Evolutionary conservation across 441 rosid species (phyloP).

Genomic region (Erysimum cheiri): DNA sequence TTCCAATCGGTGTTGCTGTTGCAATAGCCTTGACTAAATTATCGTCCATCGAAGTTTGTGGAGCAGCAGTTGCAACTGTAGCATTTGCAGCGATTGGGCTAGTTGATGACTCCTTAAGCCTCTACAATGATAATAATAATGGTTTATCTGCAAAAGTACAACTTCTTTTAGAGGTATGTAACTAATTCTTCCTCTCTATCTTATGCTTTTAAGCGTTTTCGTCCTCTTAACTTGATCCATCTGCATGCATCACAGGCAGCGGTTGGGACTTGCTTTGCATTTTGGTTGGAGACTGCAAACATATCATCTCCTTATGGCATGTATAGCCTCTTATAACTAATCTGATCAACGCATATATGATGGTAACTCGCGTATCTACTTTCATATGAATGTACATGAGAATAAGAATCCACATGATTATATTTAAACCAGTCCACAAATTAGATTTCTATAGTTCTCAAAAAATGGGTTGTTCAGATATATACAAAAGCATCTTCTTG

Average conservation of each 20-base stretch:
- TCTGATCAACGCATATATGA: constrained; percentile 74
- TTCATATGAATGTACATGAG: constrained; percentile 47
- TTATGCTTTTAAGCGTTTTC: background rate
- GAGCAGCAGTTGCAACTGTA: constrained; percentile 71
- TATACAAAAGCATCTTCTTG: constrained; percentile 20
- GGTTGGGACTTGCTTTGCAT: constrained; percentile 71
- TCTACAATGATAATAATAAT: constrained; percentile 44
- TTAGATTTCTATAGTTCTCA: background rate
- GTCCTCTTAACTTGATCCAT: constrained; percentile 33
- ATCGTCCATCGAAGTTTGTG: constrained; percentile 75
- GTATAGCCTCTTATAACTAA: constrained; percentile 93
- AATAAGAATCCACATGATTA: background rate
- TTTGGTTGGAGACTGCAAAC: constrained; percentile 74
- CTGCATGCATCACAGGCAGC: constrained; percentile 59
- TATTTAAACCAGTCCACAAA: background rate
- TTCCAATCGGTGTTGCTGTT: constrained; percentile 80
- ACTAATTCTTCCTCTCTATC: background rate
- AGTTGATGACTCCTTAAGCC: constrained; percentile 62
- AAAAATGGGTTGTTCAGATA: background rate
- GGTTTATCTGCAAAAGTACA: constrained; percentile 65
- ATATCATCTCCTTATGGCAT: constrained; percentile 94
- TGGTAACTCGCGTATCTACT: constrained; percentile 83
- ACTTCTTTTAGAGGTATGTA: constrained; percentile 66
- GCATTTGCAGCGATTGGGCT: constrained; percentile 80
- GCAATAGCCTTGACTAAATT: constrained; percentile 56